phyloP scores from a whole-genome alignment of 2,329 filamentous ascomycete species.

The Chaetothyriales sp. region DNA sequence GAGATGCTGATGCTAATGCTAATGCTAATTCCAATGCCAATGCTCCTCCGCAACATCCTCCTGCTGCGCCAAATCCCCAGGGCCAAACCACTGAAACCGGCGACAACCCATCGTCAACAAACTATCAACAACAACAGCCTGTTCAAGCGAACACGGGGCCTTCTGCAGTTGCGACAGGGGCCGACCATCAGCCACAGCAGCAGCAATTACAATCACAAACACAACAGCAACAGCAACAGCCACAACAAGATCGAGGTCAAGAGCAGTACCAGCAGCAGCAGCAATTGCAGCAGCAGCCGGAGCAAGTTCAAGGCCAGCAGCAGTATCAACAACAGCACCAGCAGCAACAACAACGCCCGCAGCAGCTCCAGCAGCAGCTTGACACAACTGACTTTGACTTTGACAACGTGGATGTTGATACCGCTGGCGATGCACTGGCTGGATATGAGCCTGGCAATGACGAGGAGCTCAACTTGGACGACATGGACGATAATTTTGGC shows the following conservation, averaged over 20 bases:
- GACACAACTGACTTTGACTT: constrained; percentile 29
- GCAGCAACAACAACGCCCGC: constrained; percentile 27
- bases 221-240: not conserved
- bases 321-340: constrained; percentile 19
- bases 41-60: too few species aligned
- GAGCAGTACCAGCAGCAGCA: too few species aligned
- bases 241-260: too few species aligned
- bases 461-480: constrained; percentile 37
- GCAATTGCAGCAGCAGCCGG: not conserved
- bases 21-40: not conserved
- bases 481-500: constrained; percentile 67
- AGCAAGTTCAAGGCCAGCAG: not conserved
- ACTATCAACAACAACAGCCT: not conserved
- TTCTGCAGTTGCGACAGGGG: not conserved
- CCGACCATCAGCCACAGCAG: not conserved
- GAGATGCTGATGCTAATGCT: not conserved
- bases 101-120: too few species aligned
- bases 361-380: not conserved
- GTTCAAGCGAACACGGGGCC: not conserved
- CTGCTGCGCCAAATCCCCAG: too few species aligned
- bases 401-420: constrained; percentile 50
- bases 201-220: too few species aligned
- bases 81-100: too few species aligned
- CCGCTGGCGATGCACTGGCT: constrained; percentile 55
- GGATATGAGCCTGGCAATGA: constrained; percentile 46